Base-by-base conservation (phyloP, 2,329 filamentous ascomycete species). In the Colletotrichum brevisporum region DNA sequence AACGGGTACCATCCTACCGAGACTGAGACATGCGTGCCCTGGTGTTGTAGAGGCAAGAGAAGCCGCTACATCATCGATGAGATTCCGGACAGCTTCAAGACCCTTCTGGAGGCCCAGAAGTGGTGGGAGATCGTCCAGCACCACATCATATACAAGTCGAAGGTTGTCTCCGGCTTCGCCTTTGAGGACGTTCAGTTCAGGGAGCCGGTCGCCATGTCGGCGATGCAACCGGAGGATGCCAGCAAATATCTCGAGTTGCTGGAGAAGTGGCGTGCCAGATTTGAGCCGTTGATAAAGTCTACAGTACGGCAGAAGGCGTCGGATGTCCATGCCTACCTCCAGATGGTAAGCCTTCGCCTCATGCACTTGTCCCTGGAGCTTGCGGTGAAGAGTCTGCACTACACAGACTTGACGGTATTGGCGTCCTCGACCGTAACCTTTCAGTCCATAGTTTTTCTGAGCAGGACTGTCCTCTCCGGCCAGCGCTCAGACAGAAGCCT, bases 221-320 rank as follows among this genome's bases (percentile, higher is more conserved):
- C 21, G 45, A 9, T 61, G 1, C 43, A 51, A 4, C 10, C 13
- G 8, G 43, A 62, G 26, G 43, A 57, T 16, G 21, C 57, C 2
- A 31, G 43, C n/a, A 63, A 41, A n/a, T 77, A 79, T 8, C 24
- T 41, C 9, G 24, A 27, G 1, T 18, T 70, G 3, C 52, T 62
- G 13, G 56, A 57, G 9, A 41, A 12, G 15, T 67, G 63, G 63
- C 36, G 24, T 5, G 36, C 10, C 2, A 13, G 51, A 1, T 67
- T 63, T 12, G 21, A 31, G 18, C 43, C 56, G 2, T 24, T 70
- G 24, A 45, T 39, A 4, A 51, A 39, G 16, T 21, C 10, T 16
- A 26, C 41, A 2, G 13, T 15, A 16, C 12, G 16, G 13, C 18
- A 51, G 12, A 31, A n/a, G 21, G 39, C 21, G 12, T 41, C 6